Evolutionary conservation across 495 filamentous ascomycete genomes (phyloP).

Genomic region (Amniculicola lignicola): DNA sequence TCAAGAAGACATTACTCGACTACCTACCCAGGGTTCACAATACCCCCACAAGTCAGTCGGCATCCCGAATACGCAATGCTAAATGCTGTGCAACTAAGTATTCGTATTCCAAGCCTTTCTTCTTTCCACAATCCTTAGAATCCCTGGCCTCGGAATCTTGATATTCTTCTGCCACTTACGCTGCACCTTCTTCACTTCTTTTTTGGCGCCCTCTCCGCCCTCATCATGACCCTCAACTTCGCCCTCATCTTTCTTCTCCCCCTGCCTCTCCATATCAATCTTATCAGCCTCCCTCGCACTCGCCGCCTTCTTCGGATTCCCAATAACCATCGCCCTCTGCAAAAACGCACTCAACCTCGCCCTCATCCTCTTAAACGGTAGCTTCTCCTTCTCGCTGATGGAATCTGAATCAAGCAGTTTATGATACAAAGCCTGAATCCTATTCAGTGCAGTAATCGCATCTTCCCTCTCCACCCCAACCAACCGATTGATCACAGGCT

Average conservation of each 20-base stretch:
- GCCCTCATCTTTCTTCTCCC: neutral
- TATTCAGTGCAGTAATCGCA: conserved; percentile 18
- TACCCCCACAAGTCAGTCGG: too few relatives aligned
- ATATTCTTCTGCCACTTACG: too few relatives aligned
- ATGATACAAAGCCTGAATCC: conserved; percentile 24
- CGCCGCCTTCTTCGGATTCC: neutral
- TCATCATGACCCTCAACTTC: neutral
- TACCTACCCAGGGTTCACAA: too few relatives aligned
- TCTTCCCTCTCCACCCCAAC: conserved; percentile 6
- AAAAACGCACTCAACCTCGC: conserved; percentile 20
- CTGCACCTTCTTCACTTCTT: too few relatives aligned
- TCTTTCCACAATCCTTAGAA: too few relatives aligned
- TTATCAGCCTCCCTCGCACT: neutral
- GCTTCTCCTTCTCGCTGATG: conserved; percentile 15
- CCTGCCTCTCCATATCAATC: neutral
- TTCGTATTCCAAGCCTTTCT: too few relatives aligned
- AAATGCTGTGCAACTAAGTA: too few relatives aligned
- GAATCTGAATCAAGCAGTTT: conserved; percentile 10
- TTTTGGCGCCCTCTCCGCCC: too few relatives aligned
- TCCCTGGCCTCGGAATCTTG: too few relatives aligned
- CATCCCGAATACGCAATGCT: too few relatives aligned
- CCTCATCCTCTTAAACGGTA: conserved; percentile 4
- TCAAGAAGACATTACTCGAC: too few relatives aligned
- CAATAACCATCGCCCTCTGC: conserved; percentile 9
- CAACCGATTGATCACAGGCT: neutral